phyloP scores from a whole-genome alignment of 179 eudicot species.

The Beta macrorhiza region DNA sequence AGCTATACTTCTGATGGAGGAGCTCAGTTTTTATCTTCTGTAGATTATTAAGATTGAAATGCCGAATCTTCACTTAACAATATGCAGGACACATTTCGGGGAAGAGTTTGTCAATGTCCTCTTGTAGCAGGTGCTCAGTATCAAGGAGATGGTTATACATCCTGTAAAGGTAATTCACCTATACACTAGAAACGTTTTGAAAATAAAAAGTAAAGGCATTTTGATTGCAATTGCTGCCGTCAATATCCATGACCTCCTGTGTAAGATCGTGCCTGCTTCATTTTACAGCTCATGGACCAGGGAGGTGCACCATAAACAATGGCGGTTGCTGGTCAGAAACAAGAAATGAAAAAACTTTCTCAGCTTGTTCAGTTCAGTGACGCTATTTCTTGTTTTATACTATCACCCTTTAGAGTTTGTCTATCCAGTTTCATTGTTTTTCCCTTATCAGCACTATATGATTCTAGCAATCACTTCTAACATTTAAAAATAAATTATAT shows the following conservation, averaged over 20 bases:
- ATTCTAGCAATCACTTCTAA: neutral
- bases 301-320: slow-evolving; percentile 77
- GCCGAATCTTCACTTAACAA: neutral
- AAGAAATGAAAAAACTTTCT: slow-evolving; percentile 57
- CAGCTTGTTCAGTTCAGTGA: slow-evolving; percentile 78
- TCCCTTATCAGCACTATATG: neutral
- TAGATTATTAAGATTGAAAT: neutral
- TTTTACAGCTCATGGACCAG: slow-evolving; percentile 78
- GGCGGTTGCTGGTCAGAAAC: slow-evolving; percentile 98
- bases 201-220: neutral
- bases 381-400: slow-evolving; percentile 4
- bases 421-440: neutral
- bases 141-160: slow-evolving; percentile 88
- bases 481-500: neutral
- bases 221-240: no score
- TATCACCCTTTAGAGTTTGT: neutral
- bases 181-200: neutral
- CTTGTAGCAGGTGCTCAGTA: slow-evolving; percentile 81
- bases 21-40: neutral
- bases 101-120: slow-evolving; percentile 97
- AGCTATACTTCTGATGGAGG: neutral
- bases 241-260: neutral
- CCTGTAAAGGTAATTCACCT: slow-evolving; percentile 57
- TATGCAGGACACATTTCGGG: slow-evolving; percentile 84
- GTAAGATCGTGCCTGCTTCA: slow-evolving; percentile 35